Evolutionary conservation across 2,329 filamentous ascomycete genomes (phyloP).

Genomic region (Fonsecaea nubica): DNA sequence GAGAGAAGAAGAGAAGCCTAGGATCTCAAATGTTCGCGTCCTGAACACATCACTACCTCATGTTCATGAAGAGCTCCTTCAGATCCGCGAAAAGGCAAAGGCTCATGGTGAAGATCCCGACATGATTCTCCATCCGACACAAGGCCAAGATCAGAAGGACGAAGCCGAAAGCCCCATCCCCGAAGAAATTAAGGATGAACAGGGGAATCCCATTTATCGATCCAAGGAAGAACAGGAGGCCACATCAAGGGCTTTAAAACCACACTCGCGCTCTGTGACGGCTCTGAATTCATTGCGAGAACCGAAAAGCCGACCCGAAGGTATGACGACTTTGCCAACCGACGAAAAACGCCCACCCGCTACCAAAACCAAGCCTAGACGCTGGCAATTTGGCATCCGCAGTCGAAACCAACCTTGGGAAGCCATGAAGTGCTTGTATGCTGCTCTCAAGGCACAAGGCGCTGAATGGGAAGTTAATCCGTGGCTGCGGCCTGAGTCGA

Average conservation of each 20-base stretch:
- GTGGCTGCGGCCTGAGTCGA: conserved; percentile 26
- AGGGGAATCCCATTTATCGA: conserved; percentile 40
- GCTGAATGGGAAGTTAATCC: conserved; percentile 74
- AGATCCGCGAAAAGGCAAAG: conserved; percentile 60
- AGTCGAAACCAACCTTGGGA: conserved; percentile 94
- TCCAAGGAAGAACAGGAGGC: conserved; percentile 77
- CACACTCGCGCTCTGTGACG: conserved; percentile 76
- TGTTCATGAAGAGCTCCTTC: conserved; percentile 90
- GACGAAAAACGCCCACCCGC: conserved; percentile 54
- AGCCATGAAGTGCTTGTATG: conserved; percentile 93
- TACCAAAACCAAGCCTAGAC: conserved; percentile 70
- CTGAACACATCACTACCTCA: conserved; percentile 88
- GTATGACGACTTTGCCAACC: conserved; percentile 55
- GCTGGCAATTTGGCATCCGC: conserved; percentile 98
- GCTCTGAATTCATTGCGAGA: conserved; percentile 68
- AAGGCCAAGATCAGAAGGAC: conserved; percentile 30
- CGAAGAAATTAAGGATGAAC: conserved; percentile 39
- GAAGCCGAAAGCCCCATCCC: conserved; percentile 39
- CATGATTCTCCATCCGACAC: conserved; percentile 35
- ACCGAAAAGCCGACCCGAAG: conserved; percentile 60
- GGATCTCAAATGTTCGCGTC: conserved; percentile 86
- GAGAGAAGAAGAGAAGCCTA: conserved; percentile 54
- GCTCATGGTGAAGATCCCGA: conserved; percentile 48
- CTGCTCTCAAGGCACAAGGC: conserved; percentile 83
- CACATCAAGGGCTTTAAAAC: conserved; percentile 79